Conservation (phyloP, 306 rosid genomes). For the Casuarina glauca region DNA sequence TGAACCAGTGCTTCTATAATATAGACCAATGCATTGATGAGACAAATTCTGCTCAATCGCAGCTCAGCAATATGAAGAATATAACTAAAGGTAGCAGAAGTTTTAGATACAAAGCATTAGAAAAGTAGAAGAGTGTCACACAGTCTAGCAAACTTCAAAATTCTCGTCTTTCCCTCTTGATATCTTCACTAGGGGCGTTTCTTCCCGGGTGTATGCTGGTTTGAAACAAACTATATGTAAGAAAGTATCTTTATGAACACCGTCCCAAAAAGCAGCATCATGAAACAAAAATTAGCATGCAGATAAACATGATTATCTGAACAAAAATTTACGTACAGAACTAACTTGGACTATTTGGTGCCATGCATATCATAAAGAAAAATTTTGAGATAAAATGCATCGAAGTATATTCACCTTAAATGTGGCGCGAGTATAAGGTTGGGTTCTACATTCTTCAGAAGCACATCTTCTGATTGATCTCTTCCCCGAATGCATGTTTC, state of each 20-base stretch:
- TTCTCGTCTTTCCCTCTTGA: constrained; percentile 33
- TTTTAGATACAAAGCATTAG: constrained; percentile 25
- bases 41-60: constrained; percentile 22
- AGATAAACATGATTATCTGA: too few relatives aligned
- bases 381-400: constrained; percentile 3
- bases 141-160: constrained; percentile 34
- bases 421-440: constrained; percentile 40
- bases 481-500: constrained; percentile 44
- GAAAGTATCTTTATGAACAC: neutral
- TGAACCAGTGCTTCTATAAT: neutral
- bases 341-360: too few relatives aligned
- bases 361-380: constrained; percentile 13
- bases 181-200: constrained; percentile 30
- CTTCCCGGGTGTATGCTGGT: constrained; percentile 34
- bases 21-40: constrained; percentile 6
- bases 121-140: constrained; percentile 32
- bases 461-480: constrained; percentile 32
- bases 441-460: constrained; percentile 42
- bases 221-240: constrained; percentile 17
- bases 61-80: constrained; percentile 21
- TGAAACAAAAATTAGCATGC: too few relatives aligned
- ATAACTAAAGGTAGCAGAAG: constrained; percentile 15
- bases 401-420: constrained; percentile 37
- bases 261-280: too few relatives aligned
- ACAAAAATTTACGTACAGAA: too few relatives aligned